Evolutionary conservation across 2,329 filamentous ascomycete species (phyloP).

Genomic region (Fusarium sp.): DNA sequence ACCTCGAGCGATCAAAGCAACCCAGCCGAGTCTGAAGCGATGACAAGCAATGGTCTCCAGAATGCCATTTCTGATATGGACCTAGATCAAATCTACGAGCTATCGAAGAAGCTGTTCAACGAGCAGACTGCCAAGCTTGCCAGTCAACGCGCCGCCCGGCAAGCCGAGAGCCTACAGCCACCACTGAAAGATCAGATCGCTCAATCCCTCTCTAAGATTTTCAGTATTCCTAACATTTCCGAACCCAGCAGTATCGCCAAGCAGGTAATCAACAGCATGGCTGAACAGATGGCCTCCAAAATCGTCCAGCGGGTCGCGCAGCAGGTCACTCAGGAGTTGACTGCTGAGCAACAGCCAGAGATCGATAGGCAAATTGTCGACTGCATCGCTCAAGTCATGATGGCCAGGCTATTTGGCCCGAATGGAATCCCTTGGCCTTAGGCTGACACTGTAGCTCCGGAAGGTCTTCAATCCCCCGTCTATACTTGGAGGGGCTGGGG

Average conservation of each 20-base stretch:
- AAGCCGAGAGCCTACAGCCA: not conserved
- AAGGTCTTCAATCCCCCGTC: not conserved
- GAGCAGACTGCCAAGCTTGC: not conserved
- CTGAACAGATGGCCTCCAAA: not conserved
- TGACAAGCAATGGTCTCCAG: not conserved
- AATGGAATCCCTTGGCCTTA: not conserved
- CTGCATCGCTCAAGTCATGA: not conserved
- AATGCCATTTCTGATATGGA: too few relatives aligned
- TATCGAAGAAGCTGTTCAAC: not conserved
- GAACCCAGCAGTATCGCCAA: not conserved
- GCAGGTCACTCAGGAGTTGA: not conserved
- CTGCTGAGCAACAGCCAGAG: not conserved
- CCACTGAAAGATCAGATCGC: not conserved
- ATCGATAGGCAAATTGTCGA: not conserved
- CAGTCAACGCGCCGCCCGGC: not conserved
- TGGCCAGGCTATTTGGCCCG: not conserved
- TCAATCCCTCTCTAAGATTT: not conserved
- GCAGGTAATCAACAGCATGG: not conserved
- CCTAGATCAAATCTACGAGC: not conserved
- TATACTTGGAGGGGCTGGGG: not conserved
- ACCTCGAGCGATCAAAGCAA: not conserved
- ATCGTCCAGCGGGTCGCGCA: not conserved
- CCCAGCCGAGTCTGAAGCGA: not conserved
- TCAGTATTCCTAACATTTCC: too few relatives aligned
- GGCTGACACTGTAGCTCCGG: not conserved